A percentile compares a stretch with the other conserved stretches of the same genome.
Conservation (phyloP, 192 early-diverging fungal genomes). For the Phlyctochytrium planicorne region DNA sequence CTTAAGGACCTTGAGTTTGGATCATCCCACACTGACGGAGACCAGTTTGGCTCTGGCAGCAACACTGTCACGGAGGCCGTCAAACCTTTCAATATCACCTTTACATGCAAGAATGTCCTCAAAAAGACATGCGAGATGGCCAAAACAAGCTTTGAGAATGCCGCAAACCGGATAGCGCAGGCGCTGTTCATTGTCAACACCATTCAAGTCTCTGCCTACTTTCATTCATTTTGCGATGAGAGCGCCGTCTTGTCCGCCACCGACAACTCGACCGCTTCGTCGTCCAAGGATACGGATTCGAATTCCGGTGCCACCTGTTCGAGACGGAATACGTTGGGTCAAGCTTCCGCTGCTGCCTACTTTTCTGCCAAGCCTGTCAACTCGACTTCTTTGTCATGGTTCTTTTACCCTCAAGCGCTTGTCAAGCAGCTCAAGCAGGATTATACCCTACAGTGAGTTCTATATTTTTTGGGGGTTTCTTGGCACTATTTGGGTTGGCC, state of each 20-base stretch:
- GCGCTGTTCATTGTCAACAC: constrained; percentile 11
- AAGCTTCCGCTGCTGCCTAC: constrained; percentile 25
- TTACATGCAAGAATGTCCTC: constrained; percentile 17
- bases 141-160: constrained; percentile 20
- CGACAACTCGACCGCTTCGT: too few species aligned
- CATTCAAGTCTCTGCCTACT: constrained; percentile 25
- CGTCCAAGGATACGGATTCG: neutral
- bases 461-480: too few species aligned
- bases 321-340: constrained; percentile 17
- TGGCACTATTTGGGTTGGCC: too few species aligned
- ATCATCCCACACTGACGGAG: too few species aligned
- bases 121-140: constrained; percentile 16
- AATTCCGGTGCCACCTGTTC: neutral
- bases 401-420: constrained; percentile 31
- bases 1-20: too few species aligned
- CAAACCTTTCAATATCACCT: constrained; percentile 14
- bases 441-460: constrained; percentile 8
- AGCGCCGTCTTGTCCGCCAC: too few species aligned
- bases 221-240: constrained; percentile 30
- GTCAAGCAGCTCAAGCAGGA: constrained; percentile 31
- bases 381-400: constrained; percentile 4
- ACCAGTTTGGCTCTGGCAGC: too few species aligned
- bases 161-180: constrained; percentile 18
- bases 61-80: too few species aligned
- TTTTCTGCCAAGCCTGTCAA: constrained; percentile 19